Evolutionary conservation across 768 basidiomycete species (phyloP).

Genomic region (Psilocybe sp.): DNA sequence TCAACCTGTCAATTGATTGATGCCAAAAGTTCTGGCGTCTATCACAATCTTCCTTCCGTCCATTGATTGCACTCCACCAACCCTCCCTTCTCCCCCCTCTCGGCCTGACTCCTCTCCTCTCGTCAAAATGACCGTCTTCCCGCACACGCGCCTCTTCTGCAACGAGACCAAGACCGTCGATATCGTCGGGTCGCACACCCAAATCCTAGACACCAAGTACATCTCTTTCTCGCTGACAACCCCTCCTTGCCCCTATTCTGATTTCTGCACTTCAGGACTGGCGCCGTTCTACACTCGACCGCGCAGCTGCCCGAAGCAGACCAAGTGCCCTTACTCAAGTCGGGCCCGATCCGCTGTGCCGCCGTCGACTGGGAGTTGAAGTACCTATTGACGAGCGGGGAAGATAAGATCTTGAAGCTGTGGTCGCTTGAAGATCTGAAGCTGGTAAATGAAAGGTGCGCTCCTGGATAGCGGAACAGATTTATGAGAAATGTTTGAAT

Average conservation of each 20-base stretch:
- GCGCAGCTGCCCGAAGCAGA: slow-evolving; percentile 26
- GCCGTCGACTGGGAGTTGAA: slow-evolving; percentile 41
- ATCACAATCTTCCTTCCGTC: background rate
- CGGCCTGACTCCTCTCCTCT: background rate
- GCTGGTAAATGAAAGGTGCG: slow-evolving; percentile 62
- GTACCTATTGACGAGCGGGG: slow-evolving; percentile 63
- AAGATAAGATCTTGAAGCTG: slow-evolving; percentile 80
- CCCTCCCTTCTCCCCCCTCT: background rate
- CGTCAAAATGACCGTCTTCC: slow-evolving; percentile 24
- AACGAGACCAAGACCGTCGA: slow-evolving; percentile 33
- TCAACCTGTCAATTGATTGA: too few species aligned
- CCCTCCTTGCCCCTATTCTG: background rate
- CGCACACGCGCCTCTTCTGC: slow-evolving; percentile 47
- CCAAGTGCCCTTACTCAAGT: slow-evolving; percentile 32
- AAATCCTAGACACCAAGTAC: slow-evolving; percentile 55
- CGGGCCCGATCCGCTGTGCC: slow-evolving; percentile 60
- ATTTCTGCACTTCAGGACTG: slow-evolving; percentile 39
- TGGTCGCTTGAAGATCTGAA: slow-evolving; percentile 61
- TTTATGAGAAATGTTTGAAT: background rate
- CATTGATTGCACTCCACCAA: background rate
- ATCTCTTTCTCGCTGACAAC: slow-evolving; percentile 17
- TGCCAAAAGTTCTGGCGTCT: too few species aligned
- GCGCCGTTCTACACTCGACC: slow-evolving; percentile 47
- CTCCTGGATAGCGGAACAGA: background rate
- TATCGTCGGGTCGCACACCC: slow-evolving; percentile 62